phyloP scores from a whole-genome alignment of 805 yeast species.

The Schizosaccharomyces lindneri region DNA sequence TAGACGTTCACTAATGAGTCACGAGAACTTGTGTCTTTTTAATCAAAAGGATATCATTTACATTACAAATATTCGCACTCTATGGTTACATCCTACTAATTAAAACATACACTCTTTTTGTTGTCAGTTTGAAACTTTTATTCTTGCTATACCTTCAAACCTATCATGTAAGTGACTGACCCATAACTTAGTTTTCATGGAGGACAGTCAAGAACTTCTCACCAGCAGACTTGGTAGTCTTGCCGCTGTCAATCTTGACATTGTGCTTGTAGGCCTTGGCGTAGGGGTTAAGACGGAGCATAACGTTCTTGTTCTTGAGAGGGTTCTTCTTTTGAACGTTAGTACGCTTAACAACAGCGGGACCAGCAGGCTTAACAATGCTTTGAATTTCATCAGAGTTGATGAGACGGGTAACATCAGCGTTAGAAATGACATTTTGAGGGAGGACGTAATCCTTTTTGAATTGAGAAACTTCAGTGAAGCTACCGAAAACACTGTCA shows the following conservation, averaged over 20 bases:
- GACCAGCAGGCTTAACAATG: conserved; percentile 90
- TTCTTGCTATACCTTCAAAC: not conserved
- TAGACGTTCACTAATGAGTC: no score
- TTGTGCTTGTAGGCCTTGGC: conserved; percentile 44
- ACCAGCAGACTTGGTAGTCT: conserved; percentile 3
- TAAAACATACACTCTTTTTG: no score
- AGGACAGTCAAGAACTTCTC: conserved; percentile 1
- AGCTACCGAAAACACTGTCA: conserved; percentile 94
- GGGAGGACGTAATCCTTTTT: conserved; percentile 85
- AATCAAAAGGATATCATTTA: no score
- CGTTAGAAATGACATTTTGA: conserved; percentile 74
- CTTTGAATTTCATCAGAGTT: conserved; percentile 98
- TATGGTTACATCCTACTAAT: no score
- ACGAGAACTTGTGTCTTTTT: no score
- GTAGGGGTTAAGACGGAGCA: conserved; percentile 97
- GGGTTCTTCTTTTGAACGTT: conserved; percentile 98
- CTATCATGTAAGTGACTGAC: not conserved
- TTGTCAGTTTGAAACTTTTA: not conserved
- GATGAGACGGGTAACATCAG: conserved; percentile 91
- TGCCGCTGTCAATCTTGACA: not conserved
- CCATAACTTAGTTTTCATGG: not conserved
- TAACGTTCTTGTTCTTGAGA: conserved; percentile 95
- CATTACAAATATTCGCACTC: no score
- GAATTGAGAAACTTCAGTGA: conserved; percentile 45
- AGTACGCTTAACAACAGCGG: conserved; percentile 73